A percentile compares a stretch with the other conserved stretches of the same genome.
These are phyloP conservation scores for Lolium rigidum DNA, from an alignment of 176 grass and related monocot genomes.

Conservation along the genomic window DNA sequence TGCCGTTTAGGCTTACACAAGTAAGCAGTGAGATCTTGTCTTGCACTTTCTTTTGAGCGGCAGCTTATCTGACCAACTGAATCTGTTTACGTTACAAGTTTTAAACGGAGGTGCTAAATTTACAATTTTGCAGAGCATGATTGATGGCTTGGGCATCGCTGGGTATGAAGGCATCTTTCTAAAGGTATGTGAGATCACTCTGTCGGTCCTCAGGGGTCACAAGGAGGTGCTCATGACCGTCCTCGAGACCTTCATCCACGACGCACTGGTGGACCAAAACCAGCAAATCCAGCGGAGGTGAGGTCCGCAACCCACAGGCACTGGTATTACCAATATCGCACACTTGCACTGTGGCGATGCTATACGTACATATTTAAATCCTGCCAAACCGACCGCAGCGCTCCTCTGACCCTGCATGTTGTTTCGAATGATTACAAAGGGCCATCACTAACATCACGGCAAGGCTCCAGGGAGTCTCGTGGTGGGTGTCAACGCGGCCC, in stretches of 20 bases:
- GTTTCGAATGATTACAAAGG: slow-evolving; percentile 52
- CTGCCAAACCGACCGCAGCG: neutral
- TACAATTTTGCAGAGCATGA: slow-evolving; percentile 77
- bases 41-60: neutral
- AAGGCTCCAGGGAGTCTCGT: slow-evolving; percentile 84
- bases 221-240: slow-evolving; percentile 97
- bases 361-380: neutral
- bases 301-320: slow-evolving; percentile 94
- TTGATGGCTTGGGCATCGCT: slow-evolving; percentile 92
- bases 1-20: slow-evolving; percentile 96
- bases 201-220: slow-evolving; percentile 85
- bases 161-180: slow-evolving; percentile 94
- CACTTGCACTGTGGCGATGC: neutral
- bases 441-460: slow-evolving; percentile 91
- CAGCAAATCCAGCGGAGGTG: slow-evolving; percentile 82
- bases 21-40: slow-evolving; percentile 38
- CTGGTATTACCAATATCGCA: neutral
- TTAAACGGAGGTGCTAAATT: neutral
- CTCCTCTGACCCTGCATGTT: slow-evolving; percentile 28
- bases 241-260: slow-evolving; percentile 93
- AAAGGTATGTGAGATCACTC: slow-evolving; percentile 94
- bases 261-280: slow-evolving; percentile 96
- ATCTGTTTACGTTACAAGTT: neutral
- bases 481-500: slow-evolving; percentile 79
- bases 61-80: slow-evolving; percentile 1